phyloP scores from a whole-genome alignment of 1,139 yeast genomes.

The Candida freyschussii region DNA sequence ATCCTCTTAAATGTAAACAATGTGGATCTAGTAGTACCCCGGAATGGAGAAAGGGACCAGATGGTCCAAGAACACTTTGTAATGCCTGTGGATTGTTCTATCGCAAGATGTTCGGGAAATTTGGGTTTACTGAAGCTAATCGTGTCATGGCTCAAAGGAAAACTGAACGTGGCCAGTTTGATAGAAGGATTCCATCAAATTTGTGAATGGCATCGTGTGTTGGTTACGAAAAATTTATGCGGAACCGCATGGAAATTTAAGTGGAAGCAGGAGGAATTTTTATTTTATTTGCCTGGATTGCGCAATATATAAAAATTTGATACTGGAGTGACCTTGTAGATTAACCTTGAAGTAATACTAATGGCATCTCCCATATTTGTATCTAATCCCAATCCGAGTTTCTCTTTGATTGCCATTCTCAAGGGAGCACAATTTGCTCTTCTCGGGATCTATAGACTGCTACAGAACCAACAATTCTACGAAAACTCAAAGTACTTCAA shows the following conservation, averaged over 20 bases:
- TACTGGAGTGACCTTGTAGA: constrained; percentile 1
- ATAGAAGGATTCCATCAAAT: neutral
- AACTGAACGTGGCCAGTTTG: neutral
- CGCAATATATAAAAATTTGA: neutral
- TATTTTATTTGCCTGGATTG: too few species aligned
- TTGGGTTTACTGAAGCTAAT: constrained; percentile 36
- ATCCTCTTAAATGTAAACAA: too few species aligned
- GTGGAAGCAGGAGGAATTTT: neutral
- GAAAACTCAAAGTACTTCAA: constrained; percentile 13
- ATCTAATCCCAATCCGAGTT: constrained; percentile 15
- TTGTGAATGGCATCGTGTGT: neutral
- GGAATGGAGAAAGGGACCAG: constrained; percentile 79
- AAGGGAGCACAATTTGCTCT: constrained; percentile 19
- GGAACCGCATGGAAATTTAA: neutral
- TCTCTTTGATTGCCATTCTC: constrained; percentile 11
- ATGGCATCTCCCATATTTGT: constrained; percentile 20
- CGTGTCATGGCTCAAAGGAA: constrained; percentile 4
- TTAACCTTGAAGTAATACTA: neutral
- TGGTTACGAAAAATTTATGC: neutral
- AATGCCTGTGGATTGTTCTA: constrained; percentile 79
- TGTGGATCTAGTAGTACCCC: constrained; percentile 74
- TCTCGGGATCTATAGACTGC: constrained; percentile 14
- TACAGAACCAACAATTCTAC: constrained; percentile 15
- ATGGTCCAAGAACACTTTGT: constrained; percentile 67
- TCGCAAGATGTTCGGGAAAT: constrained; percentile 56